Conservation (phyloP, 176 grass and related monocot genomes). For the Alopecurus myosuroides region DNA sequence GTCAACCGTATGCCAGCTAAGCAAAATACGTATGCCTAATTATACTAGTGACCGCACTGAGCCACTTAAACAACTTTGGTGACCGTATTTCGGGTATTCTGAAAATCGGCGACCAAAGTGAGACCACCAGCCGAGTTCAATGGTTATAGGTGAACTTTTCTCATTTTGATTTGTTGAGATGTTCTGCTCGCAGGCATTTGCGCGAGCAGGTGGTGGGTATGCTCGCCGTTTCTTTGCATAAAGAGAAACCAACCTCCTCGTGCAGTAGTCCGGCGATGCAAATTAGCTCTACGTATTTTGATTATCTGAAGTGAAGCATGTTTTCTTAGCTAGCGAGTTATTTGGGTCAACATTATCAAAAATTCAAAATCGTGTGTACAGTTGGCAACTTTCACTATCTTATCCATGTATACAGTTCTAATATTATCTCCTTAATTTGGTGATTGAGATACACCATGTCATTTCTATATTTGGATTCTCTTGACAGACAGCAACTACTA, state of each 20-base stretch:
- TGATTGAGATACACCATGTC: background rate
- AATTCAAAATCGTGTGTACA: background rate
- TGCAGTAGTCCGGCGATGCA: background rate
- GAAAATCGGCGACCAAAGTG: too few species aligned
- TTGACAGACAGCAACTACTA: background rate
- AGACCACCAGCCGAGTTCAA: too few species aligned
- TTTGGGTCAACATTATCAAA: background rate
- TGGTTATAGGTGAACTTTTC: too few species aligned
- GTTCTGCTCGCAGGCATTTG: background rate
- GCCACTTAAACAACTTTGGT: too few species aligned
- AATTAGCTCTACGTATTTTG: background rate
- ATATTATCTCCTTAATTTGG: background rate
- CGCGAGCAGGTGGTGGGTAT: background rate
- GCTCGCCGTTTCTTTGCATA: background rate
- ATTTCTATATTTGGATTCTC: background rate
- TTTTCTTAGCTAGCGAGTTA: background rate
- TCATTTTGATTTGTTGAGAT: background rate
- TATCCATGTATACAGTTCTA: background rate
- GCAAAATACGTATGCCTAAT: too few species aligned
- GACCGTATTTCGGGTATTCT: too few species aligned
- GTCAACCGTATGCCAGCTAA: too few species aligned
- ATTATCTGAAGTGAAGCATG: background rate
- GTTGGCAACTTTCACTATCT: background rate
- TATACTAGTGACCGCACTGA: too few species aligned
- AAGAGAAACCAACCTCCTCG: background rate